A percentile compares a stretch with the other conserved stretches of the same genome.
Evolutionary conservation across 495 filamentous ascomycete species (phyloP).

Genomic region (Penicillium arizonense): DNA sequence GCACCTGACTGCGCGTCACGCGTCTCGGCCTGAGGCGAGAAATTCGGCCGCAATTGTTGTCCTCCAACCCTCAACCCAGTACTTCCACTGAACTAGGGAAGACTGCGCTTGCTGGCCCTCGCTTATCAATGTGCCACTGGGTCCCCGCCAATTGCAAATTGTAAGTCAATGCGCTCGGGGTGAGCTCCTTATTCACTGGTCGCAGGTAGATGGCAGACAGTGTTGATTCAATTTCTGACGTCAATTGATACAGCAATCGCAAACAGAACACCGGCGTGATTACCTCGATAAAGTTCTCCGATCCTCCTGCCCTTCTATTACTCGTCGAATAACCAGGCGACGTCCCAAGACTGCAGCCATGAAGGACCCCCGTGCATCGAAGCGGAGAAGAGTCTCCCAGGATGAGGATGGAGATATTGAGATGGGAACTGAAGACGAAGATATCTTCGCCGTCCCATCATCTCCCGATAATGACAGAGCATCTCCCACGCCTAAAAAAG

Average conservation of each 20-base stretch:
- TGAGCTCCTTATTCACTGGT: neutral
- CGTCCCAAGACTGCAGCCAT: conserved; percentile 17
- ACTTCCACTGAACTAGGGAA: too few species aligned
- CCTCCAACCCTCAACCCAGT: neutral
- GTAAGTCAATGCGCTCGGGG: neutral
- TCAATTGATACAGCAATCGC: neutral
- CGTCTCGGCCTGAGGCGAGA: conserved; percentile 35
- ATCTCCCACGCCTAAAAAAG: conserved; percentile 15
- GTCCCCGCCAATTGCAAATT: neutral
- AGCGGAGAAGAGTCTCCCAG: conserved; percentile 41
- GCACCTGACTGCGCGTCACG: conserved; percentile 39
- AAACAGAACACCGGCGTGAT: neutral
- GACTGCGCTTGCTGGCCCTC: neutral
- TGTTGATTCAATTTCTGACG: conserved; percentile 1
- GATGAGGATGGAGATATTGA: conserved; percentile 38
- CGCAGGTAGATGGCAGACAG: neutral
- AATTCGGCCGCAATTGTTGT: conserved; percentile 17
- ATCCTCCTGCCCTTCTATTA: neutral
- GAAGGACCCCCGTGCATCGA: conserved; percentile 40
- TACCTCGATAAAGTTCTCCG: neutral
- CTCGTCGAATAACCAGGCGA: neutral
- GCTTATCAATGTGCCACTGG: neutral
- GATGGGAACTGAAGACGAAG: conserved; percentile 26
- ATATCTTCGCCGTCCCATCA: conserved; percentile 17
- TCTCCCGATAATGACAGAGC: conserved; percentile 16